phyloP scores from a whole-genome alignment of 2,329 filamentous ascomycete genomes.

The Trichoderma koningii region DNA sequence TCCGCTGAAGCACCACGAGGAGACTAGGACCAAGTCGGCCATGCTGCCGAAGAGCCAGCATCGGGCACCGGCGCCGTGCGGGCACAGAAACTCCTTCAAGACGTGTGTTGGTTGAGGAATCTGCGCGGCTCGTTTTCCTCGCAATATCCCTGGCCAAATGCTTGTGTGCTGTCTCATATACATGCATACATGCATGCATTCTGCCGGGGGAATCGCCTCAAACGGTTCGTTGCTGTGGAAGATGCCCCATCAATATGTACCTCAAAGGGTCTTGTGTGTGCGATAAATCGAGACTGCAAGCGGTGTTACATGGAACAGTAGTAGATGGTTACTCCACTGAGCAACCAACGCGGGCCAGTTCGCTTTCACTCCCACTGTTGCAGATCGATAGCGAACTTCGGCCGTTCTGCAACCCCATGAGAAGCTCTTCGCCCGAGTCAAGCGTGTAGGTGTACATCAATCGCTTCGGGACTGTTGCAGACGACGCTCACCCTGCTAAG shows the following conservation, averaged over 20 bases:
- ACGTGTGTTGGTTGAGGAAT: constrained; percentile 4
- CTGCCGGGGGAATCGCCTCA: background rate
- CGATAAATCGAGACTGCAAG: background rate
- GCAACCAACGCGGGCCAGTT: background rate
- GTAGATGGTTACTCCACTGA: background rate
- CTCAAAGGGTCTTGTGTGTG: background rate
- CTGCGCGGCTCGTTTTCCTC: constrained; percentile 11
- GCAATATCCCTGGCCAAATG: background rate
- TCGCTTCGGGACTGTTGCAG: background rate
- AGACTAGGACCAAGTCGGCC: constrained; percentile 18
- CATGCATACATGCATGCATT: background rate
- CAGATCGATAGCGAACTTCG: background rate
- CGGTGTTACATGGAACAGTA: no score
- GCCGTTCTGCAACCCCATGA: background rate
- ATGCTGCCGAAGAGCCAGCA: constrained; percentile 16
- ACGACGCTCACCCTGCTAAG: background rate
- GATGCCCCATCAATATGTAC: background rate
- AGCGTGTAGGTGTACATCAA: background rate
- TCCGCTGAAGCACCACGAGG: constrained; percentile 1
- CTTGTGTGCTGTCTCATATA: constrained; percentile 11
- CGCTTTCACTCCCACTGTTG: background rate
- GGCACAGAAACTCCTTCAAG: background rate
- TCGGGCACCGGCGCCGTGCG: constrained; percentile 1
- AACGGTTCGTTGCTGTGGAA: background rate
- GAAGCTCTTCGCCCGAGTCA: background rate